Evolutionary conservation across 345 rosid genomes (phyloP).

Genomic region (Sapria himalayana): DNA sequence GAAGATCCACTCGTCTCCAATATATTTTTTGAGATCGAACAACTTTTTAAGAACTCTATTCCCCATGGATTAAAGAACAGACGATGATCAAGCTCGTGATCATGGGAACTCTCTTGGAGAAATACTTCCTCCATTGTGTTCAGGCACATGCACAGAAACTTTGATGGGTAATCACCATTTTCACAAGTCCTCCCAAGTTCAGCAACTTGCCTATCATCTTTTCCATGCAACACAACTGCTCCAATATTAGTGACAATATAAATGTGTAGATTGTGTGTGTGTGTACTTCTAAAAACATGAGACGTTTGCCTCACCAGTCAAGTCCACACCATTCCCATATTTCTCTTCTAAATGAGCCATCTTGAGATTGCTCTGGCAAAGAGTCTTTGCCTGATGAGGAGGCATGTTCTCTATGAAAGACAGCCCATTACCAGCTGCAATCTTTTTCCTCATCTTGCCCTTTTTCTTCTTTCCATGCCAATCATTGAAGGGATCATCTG

Average conservation of each 20-base stretch:
- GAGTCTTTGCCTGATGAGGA: conserved; percentile 6
- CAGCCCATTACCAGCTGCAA: conserved; percentile 6
- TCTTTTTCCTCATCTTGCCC: conserved; percentile 10
- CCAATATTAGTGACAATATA: too few species aligned
- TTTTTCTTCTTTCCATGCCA: conserved; percentile 22
- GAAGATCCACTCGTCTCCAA: conserved; percentile 45
- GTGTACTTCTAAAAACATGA: too few species aligned
- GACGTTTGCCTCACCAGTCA: conserved; percentile 10
- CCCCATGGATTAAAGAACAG: conserved; percentile 60
- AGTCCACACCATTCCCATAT: conserved; percentile 1
- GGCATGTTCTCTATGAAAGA: conserved; percentile 7
- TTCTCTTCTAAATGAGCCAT: conserved; percentile 6
- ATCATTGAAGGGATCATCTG: conserved; percentile 65
- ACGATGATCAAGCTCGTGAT: conserved; percentile 16
- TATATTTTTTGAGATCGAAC: conserved; percentile 29
- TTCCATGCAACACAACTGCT: conserved; percentile 9
- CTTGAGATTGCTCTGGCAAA: conserved; percentile 1
- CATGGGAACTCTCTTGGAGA: conserved; percentile 13
- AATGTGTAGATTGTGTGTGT: too few species aligned
- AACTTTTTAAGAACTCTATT: conserved; percentile 55
- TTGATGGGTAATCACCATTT: conserved; percentile 23
- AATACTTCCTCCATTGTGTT: conserved; percentile 34
- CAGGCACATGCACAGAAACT: conserved; percentile 42
- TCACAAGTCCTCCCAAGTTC: conserved; percentile 9
- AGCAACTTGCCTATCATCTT: conserved; percentile 6